Percentiles rank a stretch among this genome's conserved stretches.
Conservation (phyloP, 2,329 filamentous ascomycete species). For the Grosmannia clavigera region DNA sequence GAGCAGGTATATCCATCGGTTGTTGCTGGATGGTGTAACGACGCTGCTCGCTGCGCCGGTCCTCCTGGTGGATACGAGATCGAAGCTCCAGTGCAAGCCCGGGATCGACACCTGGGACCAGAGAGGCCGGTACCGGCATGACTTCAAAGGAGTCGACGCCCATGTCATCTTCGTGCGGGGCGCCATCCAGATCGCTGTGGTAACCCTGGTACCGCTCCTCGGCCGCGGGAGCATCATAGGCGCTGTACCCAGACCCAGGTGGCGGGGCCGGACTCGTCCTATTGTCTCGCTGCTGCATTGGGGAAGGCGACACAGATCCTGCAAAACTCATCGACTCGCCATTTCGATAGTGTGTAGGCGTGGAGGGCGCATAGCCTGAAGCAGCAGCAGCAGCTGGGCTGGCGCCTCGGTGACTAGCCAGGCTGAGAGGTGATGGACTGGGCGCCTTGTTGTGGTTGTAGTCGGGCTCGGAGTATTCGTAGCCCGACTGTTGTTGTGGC, state of each 20-base stretch:
- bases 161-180: background rate
- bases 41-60: slow-evolving; percentile 26
- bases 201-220: slow-evolving; percentile 20
- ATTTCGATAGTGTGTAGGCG: slow-evolving; percentile 3
- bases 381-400: slow-evolving; percentile 4
- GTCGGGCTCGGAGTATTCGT: background rate
- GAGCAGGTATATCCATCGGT: slow-evolving; percentile 28
- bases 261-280: background rate
- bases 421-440: slow-evolving; percentile 32
- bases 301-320: slow-evolving; percentile 5
- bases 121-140: slow-evolving; percentile 39
- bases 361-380: slow-evolving; percentile 16
- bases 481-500: background rate
- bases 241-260: background rate
- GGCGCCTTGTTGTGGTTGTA: slow-evolving; percentile 15
- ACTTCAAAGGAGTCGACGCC: slow-evolving; percentile 15
- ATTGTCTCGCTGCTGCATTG: slow-evolving; percentile 1
- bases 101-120: slow-evolving; percentile 50
- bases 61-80: slow-evolving; percentile 44
- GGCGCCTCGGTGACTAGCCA: slow-evolving; percentile 24
- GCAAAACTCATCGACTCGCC: slow-evolving; percentile 3
- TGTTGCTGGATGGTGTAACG: slow-evolving; percentile 14
- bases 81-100: slow-evolving; percentile 42
- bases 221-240: slow-evolving; percentile 16
- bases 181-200: slow-evolving; percentile 25